phyloP scores from a whole-genome alignment of 176 grass and related monocot genomes.

The Eremochloa ophiuroides region DNA sequence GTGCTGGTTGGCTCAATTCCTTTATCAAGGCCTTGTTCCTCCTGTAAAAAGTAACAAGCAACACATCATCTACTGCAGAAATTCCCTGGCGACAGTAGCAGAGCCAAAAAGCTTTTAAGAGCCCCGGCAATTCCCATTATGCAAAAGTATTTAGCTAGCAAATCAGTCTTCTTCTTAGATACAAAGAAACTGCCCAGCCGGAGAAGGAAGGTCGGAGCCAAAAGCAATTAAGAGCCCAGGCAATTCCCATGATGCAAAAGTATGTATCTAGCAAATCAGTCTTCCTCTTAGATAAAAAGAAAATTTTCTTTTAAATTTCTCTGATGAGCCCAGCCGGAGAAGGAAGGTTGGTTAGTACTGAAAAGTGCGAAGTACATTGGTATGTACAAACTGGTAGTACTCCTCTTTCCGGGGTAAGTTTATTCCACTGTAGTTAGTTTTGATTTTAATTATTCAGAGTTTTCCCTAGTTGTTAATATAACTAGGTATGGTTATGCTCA shows the following conservation, averaged over 20 bases:
- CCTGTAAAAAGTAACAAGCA: slow-evolving; percentile 32
- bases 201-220: too few species aligned
- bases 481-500: not conserved
- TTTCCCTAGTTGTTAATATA: not conserved
- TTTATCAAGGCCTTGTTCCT: slow-evolving; percentile 64
- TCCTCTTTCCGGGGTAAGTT: not conserved
- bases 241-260: too few species aligned
- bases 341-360: not conserved
- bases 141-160: too few species aligned
- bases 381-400: not conserved
- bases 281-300: too few species aligned
- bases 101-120: too few species aligned
- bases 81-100: not conserved
- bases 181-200: too few species aligned
- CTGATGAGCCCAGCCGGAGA: too few species aligned
- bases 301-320: too few species aligned
- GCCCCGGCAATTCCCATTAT: too few species aligned
- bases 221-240: too few species aligned
- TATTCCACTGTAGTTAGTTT: not conserved
- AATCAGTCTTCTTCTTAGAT: too few species aligned
- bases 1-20: slow-evolving; percentile 50
- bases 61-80: not conserved
- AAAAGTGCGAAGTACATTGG: not conserved
- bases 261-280: too few species aligned
- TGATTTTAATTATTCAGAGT: slow-evolving; percentile 7